Percentiles rank a stretch among this genome's conserved stretches.
Evolutionary conservation across 2,329 filamentous ascomycete genomes (phyloP).

Genomic region (Xylaria arbuscula): DNA sequence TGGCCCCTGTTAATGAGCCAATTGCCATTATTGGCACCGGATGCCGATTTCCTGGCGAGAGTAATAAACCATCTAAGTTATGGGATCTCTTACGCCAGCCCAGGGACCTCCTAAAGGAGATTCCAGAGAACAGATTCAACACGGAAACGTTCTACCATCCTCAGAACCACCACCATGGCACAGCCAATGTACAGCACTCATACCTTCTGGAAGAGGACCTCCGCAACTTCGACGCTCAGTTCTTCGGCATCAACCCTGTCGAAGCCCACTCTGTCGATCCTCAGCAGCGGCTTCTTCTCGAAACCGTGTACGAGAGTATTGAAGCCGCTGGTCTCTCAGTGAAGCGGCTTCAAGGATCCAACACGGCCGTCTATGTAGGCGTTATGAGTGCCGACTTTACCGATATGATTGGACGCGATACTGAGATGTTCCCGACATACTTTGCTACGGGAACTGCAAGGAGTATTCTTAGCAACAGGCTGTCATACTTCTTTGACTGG

Average conservation of each 20-base stretch:
- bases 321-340: conserved; percentile 14
- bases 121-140: conserved; percentile 15
- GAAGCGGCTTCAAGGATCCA: conserved; percentile 7
- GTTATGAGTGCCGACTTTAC: conserved; percentile 21
- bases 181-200: conserved; percentile 15
- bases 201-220: conserved; percentile 24
- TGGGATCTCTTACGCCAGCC: conserved; percentile 15
- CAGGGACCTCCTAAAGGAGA: conserved; percentile 4
- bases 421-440: neutral
- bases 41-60: conserved; percentile 18
- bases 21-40: conserved; percentile 27
- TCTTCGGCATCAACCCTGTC: conserved; percentile 23
- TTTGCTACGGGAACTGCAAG: conserved; percentile 1
- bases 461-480: conserved; percentile 27
- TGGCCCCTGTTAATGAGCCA: conserved; percentile 15
- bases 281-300: conserved; percentile 27
- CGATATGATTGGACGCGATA: conserved; percentile 6
- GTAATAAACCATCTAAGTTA: conserved; percentile 12
- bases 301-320: conserved; percentile 25
- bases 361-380: conserved; percentile 28
- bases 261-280: conserved; percentile 31
- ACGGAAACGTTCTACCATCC: conserved; percentile 20
- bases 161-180: conserved; percentile 13
- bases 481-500: conserved; percentile 52
- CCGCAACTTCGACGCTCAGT: conserved; percentile 26